These are phyloP conservation scores for Gracilariopsis chorda DNA, from an alignment of 23 red algal species.

Conservation along the genomic window DNA sequence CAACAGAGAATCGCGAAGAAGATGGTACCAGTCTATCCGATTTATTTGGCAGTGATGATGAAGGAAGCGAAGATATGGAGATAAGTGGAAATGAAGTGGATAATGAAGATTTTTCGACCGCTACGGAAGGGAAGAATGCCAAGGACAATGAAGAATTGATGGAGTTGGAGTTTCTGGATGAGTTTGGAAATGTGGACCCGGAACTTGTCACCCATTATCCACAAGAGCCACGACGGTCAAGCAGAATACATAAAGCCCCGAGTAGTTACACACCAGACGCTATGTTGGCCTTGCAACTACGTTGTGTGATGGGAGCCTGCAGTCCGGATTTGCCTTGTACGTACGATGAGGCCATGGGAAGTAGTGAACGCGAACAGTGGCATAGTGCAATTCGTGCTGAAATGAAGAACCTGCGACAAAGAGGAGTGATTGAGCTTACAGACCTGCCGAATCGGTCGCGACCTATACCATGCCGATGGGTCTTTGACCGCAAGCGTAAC, in stretches of 20 bases:
- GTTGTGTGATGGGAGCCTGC: not conserved
- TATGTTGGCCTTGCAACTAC: not conserved
- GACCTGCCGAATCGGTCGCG: not conserved
- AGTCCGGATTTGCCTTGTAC: not conserved
- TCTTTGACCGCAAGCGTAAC: slow-evolving; percentile 4
- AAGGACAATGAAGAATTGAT: not conserved
- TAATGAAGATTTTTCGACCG: not conserved
- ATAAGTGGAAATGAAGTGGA: not conserved
- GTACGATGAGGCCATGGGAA: not conserved
- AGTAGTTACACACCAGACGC: not conserved
- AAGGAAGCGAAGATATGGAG: not conserved
- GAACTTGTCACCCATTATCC: not conserved
- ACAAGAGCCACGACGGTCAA: not conserved
- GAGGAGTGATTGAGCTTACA: not conserved
- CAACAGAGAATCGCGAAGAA: not conserved
- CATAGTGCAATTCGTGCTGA: not conserved
- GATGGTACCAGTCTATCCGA: not conserved
- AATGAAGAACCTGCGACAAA: not conserved
- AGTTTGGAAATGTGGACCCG: not conserved
- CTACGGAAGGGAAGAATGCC: not conserved
- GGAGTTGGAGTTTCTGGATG: not conserved
- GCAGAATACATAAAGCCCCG: not conserved
- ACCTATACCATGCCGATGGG: not conserved
- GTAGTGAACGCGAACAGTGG: not conserved
- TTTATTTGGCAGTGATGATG: not conserved